These are phyloP conservation scores for Cladosporium sphaerospermum DNA, from an alignment of 2,329 filamentous ascomycete species.

Conservation along the genomic window DNA sequence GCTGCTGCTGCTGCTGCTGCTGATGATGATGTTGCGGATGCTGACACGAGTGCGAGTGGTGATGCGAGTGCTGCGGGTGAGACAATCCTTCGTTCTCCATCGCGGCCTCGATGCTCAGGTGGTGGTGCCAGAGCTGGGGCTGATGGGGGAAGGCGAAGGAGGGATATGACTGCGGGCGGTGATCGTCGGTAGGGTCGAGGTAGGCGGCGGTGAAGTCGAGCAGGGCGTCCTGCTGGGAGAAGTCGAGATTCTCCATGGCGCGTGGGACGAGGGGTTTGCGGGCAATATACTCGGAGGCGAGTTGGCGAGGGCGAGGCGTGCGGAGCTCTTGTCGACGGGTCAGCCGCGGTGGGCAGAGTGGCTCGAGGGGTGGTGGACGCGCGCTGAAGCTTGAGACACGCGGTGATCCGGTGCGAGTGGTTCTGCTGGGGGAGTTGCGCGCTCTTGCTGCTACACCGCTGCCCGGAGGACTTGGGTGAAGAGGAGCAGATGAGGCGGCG, in stretches of 20 bases:
- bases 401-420: not conserved
- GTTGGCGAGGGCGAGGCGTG: constrained; percentile 2
- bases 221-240: constrained; percentile 33
- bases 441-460: constrained; percentile 1
- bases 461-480: not conserved
- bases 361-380: not conserved
- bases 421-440: not conserved
- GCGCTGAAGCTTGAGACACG: constrained; percentile 6
- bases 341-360: not conserved
- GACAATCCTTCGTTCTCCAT: constrained; percentile 21
- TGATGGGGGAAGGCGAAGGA: constrained; percentile 16
- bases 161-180: constrained; percentile 24
- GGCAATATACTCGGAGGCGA: constrained; percentile 7
- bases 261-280: constrained; percentile 3
- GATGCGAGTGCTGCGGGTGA: constrained; percentile 21
- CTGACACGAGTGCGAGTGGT: constrained; percentile 18
- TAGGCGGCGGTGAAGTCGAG: constrained; percentile 35
- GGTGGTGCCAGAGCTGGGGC: constrained; percentile 15
- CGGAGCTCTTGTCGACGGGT: constrained; percentile 4
- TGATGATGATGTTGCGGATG: constrained; percentile 11
- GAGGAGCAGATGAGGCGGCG: not conserved
- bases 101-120: constrained; percentile 18
- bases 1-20: constrained; percentile 11
- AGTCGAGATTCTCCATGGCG: constrained; percentile 40
- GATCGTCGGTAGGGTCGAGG: constrained; percentile 32